These are phyloP conservation scores for Schizochytrium sp. DNA, from an alignment of 108 stramenopile species.

Conservation along the genomic window DNA sequence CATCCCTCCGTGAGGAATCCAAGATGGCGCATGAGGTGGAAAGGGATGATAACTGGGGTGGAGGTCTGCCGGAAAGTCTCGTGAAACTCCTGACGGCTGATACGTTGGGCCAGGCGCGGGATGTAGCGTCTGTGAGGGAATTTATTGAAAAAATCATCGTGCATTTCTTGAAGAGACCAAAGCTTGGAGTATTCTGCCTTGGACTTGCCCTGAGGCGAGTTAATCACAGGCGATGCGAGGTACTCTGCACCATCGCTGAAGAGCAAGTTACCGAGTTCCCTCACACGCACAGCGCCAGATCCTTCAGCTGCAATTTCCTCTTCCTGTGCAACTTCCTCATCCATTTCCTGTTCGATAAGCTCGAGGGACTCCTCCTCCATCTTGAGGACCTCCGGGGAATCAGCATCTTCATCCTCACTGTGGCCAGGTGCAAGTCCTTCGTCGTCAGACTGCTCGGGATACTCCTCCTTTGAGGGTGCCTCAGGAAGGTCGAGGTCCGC, in stretches of 20 bases:
- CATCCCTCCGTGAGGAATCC: conserved; percentile 29
- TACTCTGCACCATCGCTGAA: conserved; percentile 50
- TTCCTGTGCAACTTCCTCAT: background rate
- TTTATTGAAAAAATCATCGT: conserved; percentile 5
- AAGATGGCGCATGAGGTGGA: conserved; percentile 41
- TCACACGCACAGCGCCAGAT: background rate
- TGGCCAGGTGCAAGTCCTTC: conserved; percentile 5
- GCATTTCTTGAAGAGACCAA: conserved; percentile 38
- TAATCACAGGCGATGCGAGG: background rate
- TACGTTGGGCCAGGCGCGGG: conserved; percentile 47
- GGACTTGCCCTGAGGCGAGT: background rate
- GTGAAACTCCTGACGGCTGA: conserved; percentile 28
- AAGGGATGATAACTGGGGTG: conserved; percentile 47
- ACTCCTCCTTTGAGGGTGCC: conserved; percentile 37
- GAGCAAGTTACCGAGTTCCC: conserved; percentile 57
- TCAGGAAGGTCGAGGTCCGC: background rate
- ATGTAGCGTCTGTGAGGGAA: conserved; percentile 5
- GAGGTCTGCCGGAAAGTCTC: conserved; percentile 33
- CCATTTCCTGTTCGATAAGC: background rate
- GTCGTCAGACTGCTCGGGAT: conserved; percentile 34
- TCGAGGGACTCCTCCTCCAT: conserved; percentile 51
- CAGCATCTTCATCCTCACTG: conserved; percentile 3
- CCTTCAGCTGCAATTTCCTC: background rate
- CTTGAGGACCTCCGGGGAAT: background rate
- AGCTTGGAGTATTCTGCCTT: background rate